These are phyloP conservation scores for Paramecium caudatum DNA, from an alignment of 73 alveolate genomes.

Conservation along the genomic window DNA sequence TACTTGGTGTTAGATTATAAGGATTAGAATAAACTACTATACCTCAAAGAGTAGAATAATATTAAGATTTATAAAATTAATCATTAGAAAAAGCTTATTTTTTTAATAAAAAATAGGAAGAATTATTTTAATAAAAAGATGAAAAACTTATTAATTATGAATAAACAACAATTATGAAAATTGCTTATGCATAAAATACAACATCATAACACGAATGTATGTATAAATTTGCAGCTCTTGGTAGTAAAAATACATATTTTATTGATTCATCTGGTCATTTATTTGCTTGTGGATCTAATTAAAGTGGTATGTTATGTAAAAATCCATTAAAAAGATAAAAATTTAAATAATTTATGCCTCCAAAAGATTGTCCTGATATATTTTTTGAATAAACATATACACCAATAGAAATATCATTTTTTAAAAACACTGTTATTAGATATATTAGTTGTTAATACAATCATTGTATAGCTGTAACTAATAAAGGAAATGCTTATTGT, in stretches of 20 bases:
- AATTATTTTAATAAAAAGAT: not conserved
- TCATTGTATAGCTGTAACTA: conserved; percentile 73
- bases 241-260: conserved; percentile 63
- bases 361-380: conserved; percentile 2
- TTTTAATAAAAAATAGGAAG: conserved; percentile 37
- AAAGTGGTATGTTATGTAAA: conserved; percentile 67
- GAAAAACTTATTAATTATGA: conserved; percentile 4
- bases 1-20: conserved; percentile 61
- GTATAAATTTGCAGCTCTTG: conserved; percentile 37
- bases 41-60: conserved; percentile 38
- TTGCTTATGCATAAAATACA: not conserved
- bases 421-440: conserved; percentile 46
- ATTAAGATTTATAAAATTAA: conserved; percentile 5
- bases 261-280: conserved; percentile 62
- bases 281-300: conserved; percentile 72
- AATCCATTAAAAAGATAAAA: conserved; percentile 59
- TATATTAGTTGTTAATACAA: conserved; percentile 65
- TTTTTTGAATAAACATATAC: conserved; percentile 27
- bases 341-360: conserved; percentile 52
- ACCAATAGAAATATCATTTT: conserved; percentile 30
- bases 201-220: conserved; percentile 6
- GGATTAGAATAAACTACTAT: not conserved
- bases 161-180: conserved; percentile 14
- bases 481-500: conserved; percentile 73
- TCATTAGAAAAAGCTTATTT: not conserved